Evolutionary conservation across 1,284 basidiomycete species (phyloP), one percentile per base, ranked within the genome.

Genomic region (Moesziomyces antarcticus): DNA sequence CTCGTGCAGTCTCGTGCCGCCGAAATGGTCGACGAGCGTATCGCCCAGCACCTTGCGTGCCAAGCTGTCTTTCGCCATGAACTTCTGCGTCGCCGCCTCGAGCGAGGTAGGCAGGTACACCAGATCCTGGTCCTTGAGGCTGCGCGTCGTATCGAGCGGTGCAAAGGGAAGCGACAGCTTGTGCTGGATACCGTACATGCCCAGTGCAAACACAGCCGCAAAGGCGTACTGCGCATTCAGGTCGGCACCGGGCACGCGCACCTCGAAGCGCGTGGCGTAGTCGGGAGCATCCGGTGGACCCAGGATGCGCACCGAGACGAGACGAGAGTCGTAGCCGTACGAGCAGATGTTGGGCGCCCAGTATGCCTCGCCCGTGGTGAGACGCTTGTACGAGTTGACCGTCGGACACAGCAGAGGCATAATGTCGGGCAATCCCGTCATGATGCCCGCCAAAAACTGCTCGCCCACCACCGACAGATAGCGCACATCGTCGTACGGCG

Each of bases 381-480:
- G 89, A 21, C 95, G 92, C 84, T 98, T 99, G 87, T 98, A 99
- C n/a, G 93, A 93, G 81, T 96, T 96, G 85, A 97, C 91, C 0
- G 92, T 97, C 1, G 94, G 94, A 37, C 95, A 94, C 60, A 97
- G 86, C 69, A 86, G 73, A 1, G 86, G 86, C 66, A 86, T 82
- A 51, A 85, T 89, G 84, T 97, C 94, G 3, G 92, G 88, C 57
- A 99, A 87, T 33, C 96, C 96, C 59, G 92, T 90, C 43, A 98
- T 85, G 11, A 99, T 84, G 21, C 95, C 95, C 13, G 94, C 94
- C 25, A 99, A 87, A 87, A 98, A 99, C 86, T 90, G 90, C 85
- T 98, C 95, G n/a, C 88, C 93, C 74, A 88, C 88, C 82, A 92
- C 86, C 68, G 93, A 94, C 35, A 98, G 87, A 81, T 89, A 92